These are phyloP conservation scores for Grifola frondosa DNA, from an alignment of 1,284 basidiomycete genomes.

Conservation along the genomic window DNA sequence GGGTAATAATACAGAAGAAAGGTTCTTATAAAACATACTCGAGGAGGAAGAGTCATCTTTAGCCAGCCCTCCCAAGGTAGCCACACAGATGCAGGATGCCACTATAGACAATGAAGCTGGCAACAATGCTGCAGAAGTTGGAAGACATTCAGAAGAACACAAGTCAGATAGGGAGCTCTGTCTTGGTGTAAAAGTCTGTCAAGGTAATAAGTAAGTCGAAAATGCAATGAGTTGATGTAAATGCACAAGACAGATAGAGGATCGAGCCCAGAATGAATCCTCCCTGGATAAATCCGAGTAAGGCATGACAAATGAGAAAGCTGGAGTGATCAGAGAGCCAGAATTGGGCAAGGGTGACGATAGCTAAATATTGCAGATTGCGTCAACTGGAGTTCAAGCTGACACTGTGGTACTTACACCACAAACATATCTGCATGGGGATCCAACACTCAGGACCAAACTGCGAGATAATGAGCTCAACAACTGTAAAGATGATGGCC, in stretches of 20 bases:
- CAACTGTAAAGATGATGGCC: neutral
- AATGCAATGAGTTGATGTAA: slow-evolving; percentile 29
- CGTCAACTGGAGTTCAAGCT: neutral
- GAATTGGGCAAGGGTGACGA: slow-evolving; percentile 55
- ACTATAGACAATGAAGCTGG: slow-evolving; percentile 56
- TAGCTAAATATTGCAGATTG: slow-evolving; percentile 43
- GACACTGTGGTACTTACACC: slow-evolving; percentile 11
- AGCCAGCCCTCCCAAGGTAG: slow-evolving; percentile 50
- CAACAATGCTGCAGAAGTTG: slow-evolving; percentile 45
- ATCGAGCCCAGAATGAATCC: slow-evolving; percentile 60
- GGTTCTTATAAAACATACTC: slow-evolving; percentile 29
- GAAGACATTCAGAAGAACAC: slow-evolving; percentile 63
- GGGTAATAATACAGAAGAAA: neutral
- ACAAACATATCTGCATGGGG: slow-evolving; percentile 49
- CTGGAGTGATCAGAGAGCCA: slow-evolving; percentile 52
- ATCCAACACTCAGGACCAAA: slow-evolving; percentile 69
- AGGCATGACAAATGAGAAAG: slow-evolving; percentile 39
- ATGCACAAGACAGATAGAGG: slow-evolving; percentile 64
- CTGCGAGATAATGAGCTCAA: too few relatives aligned
- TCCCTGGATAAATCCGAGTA: slow-evolving; percentile 43
- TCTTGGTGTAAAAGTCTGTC: slow-evolving; percentile 15
- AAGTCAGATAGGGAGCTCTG: slow-evolving; percentile 48
- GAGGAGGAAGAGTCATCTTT: slow-evolving; percentile 50
- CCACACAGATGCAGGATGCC: slow-evolving; percentile 62
- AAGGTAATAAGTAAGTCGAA: too few relatives aligned